Conservation (phyloP, 176 grass and related monocot genomes). For the Poa pratensis region DNA sequence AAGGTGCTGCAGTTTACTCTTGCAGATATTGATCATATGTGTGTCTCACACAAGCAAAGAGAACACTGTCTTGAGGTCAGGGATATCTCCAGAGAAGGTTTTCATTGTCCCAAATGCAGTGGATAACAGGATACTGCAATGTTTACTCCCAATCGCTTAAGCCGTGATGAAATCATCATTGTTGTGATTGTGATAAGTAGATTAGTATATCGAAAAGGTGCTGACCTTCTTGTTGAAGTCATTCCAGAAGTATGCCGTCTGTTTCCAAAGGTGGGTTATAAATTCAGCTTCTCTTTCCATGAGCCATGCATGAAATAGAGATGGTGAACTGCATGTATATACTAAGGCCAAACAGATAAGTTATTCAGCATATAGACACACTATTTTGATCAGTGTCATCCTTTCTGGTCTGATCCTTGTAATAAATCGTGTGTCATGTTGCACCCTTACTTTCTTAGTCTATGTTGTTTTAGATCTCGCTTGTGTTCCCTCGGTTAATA, state of each 20-base stretch:
- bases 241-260: conserved; percentile 90
- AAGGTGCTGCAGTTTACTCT: conserved; percentile 97
- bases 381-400: conserved; percentile 28
- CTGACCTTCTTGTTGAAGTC: conserved; percentile 93
- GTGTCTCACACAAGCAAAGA: conserved; percentile 97
- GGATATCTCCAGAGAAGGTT: conserved; percentile 83
- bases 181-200: conserved; percentile 95
- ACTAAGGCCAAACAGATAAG: not conserved
- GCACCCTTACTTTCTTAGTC: not conserved
- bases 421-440: conserved; percentile 11
- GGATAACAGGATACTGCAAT: conserved; percentile 95
- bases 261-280: conserved; percentile 80
- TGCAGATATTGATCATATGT: conserved; percentile 95
- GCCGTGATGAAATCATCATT: conserved; percentile 84
- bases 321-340: not conserved
- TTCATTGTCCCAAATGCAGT: conserved; percentile 97
- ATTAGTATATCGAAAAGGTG: conserved; percentile 93
- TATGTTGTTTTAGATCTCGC: no score
- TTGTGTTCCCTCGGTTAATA: not conserved
- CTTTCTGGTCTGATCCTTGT: conserved; percentile 17
- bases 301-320: not conserved
- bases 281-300: conserved; percentile 10
- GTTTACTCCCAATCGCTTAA: conserved; percentile 76
- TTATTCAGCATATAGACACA: conserved; percentile 5
- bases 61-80: conserved; percentile 91